A percentile compares a stretch with the other conserved stretches of the same genome.
These are phyloP conservation scores for Pseudopithomyces chartarum DNA, from an alignment of 2,329 filamentous ascomycete genomes.

Conservation along the genomic window DNA sequence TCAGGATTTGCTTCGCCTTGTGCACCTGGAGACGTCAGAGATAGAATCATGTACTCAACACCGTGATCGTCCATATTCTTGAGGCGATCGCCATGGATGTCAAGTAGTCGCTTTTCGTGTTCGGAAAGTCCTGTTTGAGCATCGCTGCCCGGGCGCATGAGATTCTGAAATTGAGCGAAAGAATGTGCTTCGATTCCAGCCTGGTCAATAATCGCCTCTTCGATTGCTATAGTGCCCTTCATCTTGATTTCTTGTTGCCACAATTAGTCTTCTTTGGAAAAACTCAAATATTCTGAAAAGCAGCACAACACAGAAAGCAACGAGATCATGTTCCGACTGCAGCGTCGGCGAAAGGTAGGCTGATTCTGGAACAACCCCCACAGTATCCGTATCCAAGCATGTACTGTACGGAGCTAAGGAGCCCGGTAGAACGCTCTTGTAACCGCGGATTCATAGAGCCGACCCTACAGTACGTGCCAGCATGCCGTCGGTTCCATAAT, in stretches of 20 bases:
- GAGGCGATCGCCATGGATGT: slow-evolving; percentile 34
- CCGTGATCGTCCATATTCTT: slow-evolving; percentile 35
- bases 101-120: slow-evolving; percentile 28
- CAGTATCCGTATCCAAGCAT: not conserved
- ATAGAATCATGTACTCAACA: slow-evolving; percentile 37
- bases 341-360: not conserved
- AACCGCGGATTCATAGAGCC: slow-evolving; percentile 13
- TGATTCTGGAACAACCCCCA: not conserved
- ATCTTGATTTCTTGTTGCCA: slow-evolving; percentile 8
- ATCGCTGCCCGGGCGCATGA: slow-evolving; percentile 30
- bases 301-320: no score
- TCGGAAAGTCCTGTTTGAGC: slow-evolving; percentile 24
- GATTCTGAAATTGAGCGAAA: slow-evolving; percentile 33
- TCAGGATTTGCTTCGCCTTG: slow-evolving; percentile 30
- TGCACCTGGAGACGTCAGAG: slow-evolving; percentile 32
- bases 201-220: slow-evolving; percentile 35
- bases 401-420: not conserved
- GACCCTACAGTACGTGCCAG: slow-evolving; percentile 8
- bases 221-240: slow-evolving; percentile 35
- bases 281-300: not conserved
- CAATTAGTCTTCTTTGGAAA: not conserved
- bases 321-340: not conserved
- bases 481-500: slow-evolving; percentile 13
- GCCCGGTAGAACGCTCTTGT: not conserved
- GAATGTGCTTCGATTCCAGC: slow-evolving; percentile 31